Conservation (phyloP, 2,329 filamentous ascomycete species). For the Mariannaea elegans region DNA sequence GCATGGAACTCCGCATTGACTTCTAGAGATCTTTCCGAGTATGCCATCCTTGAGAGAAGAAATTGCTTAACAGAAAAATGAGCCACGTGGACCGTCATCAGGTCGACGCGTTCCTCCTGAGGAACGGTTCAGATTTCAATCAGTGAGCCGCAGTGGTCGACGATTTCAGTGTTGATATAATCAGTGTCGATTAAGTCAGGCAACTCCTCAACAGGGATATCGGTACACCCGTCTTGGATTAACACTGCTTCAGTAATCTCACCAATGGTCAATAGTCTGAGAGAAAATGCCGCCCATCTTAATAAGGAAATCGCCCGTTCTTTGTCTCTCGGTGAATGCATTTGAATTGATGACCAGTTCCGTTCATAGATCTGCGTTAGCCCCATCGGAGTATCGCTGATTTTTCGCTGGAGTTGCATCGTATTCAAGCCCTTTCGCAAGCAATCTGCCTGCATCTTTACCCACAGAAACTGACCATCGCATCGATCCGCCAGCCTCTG, state of each 20-base stretch:
- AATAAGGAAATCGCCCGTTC: neutral
- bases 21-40: neutral
- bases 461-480: constrained; percentile 47
- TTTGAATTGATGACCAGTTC: neutral
- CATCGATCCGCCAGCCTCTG: constrained; percentile 38
- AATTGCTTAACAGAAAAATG: neutral
- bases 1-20: neutral
- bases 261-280: neutral
- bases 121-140: neutral
- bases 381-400: neutral
- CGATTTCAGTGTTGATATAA: neutral
- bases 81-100: neutral
- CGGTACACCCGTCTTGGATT: neutral
- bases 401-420: neutral
- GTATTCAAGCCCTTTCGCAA: constrained; percentile 38
- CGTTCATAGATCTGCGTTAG: neutral
- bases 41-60: neutral
- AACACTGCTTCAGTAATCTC: neutral
- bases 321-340: neutral
- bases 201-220: neutral
- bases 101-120: neutral
- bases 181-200: neutral
- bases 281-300: neutral
- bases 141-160: neutral
- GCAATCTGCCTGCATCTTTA: constrained; percentile 41